Evolutionary conservation across 176 grass and related monocot species (phyloP).

Genomic region (Musa beccarii): DNA sequence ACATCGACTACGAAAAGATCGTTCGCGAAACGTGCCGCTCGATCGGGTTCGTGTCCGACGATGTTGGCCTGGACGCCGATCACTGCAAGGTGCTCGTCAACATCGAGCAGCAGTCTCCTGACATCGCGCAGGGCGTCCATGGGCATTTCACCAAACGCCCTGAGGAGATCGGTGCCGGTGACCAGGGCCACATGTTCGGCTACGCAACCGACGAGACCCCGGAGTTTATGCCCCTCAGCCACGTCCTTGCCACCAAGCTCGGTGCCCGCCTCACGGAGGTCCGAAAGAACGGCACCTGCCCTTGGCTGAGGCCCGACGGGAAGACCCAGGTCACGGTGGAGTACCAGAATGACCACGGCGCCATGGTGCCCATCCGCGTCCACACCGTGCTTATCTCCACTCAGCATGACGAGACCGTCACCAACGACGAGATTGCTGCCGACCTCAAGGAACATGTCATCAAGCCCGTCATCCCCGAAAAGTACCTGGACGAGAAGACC

Average conservation of each 20-base stretch:
- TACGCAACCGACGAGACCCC: conserved; percentile 9
- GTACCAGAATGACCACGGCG: conserved; percentile 6
- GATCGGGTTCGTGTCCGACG: neutral
- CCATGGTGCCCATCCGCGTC: conserved; percentile 1
- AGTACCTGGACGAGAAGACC: conserved; percentile 10
- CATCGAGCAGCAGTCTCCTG: conserved; percentile 12
- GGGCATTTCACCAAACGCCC: conserved; percentile 9
- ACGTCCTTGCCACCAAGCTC: conserved; percentile 11
- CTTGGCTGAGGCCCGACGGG: conserved; percentile 5
- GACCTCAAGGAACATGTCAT: conserved; percentile 12
- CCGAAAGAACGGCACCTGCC: conserved; percentile 12
- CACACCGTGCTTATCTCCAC: conserved; percentile 9
- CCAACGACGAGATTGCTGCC: conserved; percentile 4
- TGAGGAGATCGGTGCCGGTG: conserved; percentile 6
- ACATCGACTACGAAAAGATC: conserved; percentile 5
- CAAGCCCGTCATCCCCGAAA: conserved; percentile 2
- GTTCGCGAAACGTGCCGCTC: conserved; percentile 5
- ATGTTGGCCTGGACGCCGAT: conserved; percentile 7
- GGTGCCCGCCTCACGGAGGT: conserved; percentile 8
- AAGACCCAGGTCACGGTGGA: conserved; percentile 7
- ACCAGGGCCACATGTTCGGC: conserved; percentile 10
- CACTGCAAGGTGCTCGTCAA: conserved; percentile 11
- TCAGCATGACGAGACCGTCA: conserved; percentile 5
- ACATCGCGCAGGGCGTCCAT: conserved; percentile 9
- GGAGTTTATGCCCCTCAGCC: conserved; percentile 5